Evolutionary conservation across 495 filamentous ascomycete species (phyloP).

Genomic region (Penicillium chermesinum): DNA sequence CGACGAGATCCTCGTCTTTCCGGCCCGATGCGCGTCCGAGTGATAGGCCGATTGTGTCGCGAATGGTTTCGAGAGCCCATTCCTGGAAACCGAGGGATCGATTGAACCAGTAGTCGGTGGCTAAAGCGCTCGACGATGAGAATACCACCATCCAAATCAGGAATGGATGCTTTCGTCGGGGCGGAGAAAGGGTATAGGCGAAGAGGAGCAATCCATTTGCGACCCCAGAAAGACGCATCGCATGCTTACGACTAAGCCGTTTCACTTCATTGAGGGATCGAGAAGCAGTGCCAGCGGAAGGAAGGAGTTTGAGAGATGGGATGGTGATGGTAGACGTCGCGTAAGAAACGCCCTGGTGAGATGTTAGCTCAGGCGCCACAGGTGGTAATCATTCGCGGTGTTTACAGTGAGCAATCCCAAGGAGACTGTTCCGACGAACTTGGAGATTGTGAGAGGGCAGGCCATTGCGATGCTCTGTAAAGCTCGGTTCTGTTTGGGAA

Average conservation of each 20-base stretch:
- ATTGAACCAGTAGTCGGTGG: conserved; percentile 51
- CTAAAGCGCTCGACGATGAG: conserved; percentile 51
- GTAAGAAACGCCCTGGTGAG: conserved; percentile 72
- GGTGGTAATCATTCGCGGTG: conserved; percentile 8
- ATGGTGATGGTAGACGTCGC: conserved; percentile 66
- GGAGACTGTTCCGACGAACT: conserved; percentile 85
- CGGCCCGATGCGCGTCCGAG: conserved; percentile 22
- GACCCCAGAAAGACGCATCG: conserved; percentile 55
- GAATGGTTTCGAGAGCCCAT: conserved; percentile 21
- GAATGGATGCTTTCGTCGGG: conserved; percentile 71
- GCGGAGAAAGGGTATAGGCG: conserved; percentile 68
- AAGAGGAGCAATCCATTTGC: conserved; percentile 60
- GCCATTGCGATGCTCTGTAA: conserved; percentile 49
- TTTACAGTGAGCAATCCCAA: conserved; percentile 81
- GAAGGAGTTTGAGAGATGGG: conserved; percentile 71
- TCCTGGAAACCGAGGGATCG: conserved; percentile 28
- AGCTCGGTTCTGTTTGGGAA: not conserved
- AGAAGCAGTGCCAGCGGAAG: conserved; percentile 61
- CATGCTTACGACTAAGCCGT: conserved; percentile 51
- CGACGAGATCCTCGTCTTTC: conserved; percentile 61
- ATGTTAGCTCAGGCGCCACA: conserved; percentile 1
- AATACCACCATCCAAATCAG: conserved; percentile 68
- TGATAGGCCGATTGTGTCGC: conserved; percentile 24
- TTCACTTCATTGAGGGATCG: conserved; percentile 60
- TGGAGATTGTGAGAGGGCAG: conserved; percentile 64